A percentile compares a stretch with the other conserved stretches of the same genome.
phyloP scores from a whole-genome alignment of 495 filamentous ascomycete species.

The Penicillium angulare region DNA sequence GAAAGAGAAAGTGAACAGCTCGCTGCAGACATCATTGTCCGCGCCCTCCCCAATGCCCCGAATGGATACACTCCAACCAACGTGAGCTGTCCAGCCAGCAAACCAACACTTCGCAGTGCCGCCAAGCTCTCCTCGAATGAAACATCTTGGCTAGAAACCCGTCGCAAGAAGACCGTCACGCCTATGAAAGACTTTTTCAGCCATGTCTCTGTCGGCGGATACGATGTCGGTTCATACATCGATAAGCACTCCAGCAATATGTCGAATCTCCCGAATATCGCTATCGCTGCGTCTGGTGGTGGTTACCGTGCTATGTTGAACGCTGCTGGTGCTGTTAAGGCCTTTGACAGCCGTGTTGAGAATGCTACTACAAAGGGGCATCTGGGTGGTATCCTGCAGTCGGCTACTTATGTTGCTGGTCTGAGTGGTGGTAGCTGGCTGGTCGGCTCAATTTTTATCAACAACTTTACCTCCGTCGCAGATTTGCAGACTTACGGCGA shows the following conservation, averaged over 20 bases:
- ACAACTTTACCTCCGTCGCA: constrained; percentile 82
- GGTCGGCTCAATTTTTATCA: constrained; percentile 78
- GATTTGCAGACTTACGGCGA: constrained; percentile 43
- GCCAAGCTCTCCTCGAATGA: constrained; percentile 62
- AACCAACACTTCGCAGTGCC: constrained; percentile 56
- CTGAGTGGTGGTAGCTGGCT: constrained; percentile 89
- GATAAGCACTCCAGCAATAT: constrained; percentile 52
- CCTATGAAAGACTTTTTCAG: constrained; percentile 73
- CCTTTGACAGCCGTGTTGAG: constrained; percentile 74
- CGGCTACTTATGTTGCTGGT: constrained; percentile 79
- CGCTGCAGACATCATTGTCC: constrained; percentile 12
- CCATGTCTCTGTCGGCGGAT: constrained; percentile 69
- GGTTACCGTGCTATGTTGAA: constrained; percentile 88
- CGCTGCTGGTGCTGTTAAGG: constrained; percentile 82
- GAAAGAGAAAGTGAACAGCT: constrained; percentile 6
- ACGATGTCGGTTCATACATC: constrained; percentile 73
- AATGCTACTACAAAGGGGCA: constrained; percentile 65
- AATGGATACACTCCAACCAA: constrained; percentile 44
- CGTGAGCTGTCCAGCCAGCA: constrained; percentile 40
- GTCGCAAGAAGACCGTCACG: constrained; percentile 53
- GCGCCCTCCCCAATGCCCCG: constrained; percentile 47
- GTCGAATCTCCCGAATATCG: constrained; percentile 61
- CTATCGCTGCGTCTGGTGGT: constrained; percentile 59
- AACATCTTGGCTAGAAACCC: constrained; percentile 60
- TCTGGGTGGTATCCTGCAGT: constrained; percentile 82